Percentiles rank a stretch among this genome's conserved stretches.
Evolutionary conservation across 1,284 basidiomycete species (phyloP).

Genomic region (Marasmius tenuissimus): DNA sequence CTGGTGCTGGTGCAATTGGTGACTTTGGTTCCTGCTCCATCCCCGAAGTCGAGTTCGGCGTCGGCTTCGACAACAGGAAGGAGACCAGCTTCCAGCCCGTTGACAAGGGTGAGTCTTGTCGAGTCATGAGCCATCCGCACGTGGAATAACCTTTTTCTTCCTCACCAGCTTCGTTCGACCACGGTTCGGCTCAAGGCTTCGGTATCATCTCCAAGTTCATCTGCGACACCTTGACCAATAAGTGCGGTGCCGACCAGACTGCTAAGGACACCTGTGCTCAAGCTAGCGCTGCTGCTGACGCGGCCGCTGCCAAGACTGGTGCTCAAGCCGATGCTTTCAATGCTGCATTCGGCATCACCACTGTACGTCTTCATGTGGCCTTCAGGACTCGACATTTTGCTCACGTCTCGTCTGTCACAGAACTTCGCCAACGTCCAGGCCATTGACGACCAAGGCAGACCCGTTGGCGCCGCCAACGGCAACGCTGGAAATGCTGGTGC

Average conservation of each 20-base stretch:
- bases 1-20: constrained; percentile 24
- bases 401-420: too few relatives aligned
- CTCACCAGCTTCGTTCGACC: constrained; percentile 43
- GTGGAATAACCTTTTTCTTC: background rate
- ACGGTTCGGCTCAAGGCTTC: constrained; percentile 53
- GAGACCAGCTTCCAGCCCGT: constrained; percentile 56
- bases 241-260: constrained; percentile 49
- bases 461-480: background rate
- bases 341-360: background rate
- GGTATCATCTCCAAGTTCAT: constrained; percentile 56
- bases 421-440: background rate
- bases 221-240: constrained; percentile 52
- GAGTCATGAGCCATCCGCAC: background rate
- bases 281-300: constrained; percentile 18
- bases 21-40: constrained; percentile 49
- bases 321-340: constrained; percentile 9
- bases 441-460: background rate
- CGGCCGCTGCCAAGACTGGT: constrained; percentile 16
- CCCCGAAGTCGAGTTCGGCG: constrained; percentile 52
- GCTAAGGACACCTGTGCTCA: constrained; percentile 38
- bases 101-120: constrained; percentile 35
- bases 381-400: background rate
- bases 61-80: constrained; percentile 49
- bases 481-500: background rate
- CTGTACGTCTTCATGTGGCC: background rate